A percentile compares a stretch with the other conserved stretches of the same genome.
phyloP scores from a whole-genome alignment of 169 alveolate genomes.

The Plasmodium fragile region DNA sequence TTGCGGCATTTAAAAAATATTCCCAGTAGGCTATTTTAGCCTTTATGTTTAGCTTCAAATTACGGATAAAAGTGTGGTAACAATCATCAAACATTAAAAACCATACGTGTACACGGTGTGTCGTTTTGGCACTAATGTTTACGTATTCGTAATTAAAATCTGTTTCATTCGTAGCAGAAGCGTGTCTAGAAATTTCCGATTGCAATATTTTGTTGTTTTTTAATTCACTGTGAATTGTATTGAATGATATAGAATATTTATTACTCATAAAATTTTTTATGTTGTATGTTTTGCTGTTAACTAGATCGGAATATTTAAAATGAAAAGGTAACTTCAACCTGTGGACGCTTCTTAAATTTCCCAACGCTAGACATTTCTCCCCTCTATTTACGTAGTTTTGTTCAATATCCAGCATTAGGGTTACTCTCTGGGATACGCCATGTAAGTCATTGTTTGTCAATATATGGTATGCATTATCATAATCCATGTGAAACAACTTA shows the following conservation, averaged over 20 bases:
- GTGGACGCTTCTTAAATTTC: constrained; percentile 47
- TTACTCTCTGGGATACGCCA: constrained; percentile 44
- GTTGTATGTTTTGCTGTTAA: constrained; percentile 64
- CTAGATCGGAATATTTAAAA: constrained; percentile 57
- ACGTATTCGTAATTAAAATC: constrained; percentile 33
- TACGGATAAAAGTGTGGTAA: constrained; percentile 42
- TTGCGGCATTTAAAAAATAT: constrained; percentile 39
- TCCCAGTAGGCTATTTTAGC: constrained; percentile 73
- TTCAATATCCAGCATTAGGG: constrained; percentile 65
- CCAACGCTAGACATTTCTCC: constrained; percentile 59
- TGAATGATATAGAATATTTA: constrained; percentile 42
- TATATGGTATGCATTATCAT: constrained; percentile 67
- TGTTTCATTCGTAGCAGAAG: constrained; percentile 18
- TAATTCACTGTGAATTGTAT: constrained; percentile 25
- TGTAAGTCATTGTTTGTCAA: constrained; percentile 25
- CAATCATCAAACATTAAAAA: constrained; percentile 70
- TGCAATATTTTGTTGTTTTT: constrained; percentile 47
- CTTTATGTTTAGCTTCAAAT: constrained; percentile 65
- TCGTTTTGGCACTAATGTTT: constrained; percentile 55
- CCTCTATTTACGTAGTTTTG: constrained; percentile 48
- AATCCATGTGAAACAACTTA: constrained; percentile 56
- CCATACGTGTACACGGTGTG: constrained; percentile 75
- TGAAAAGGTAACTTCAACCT: constrained; percentile 42
- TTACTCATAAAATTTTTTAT: constrained; percentile 46
- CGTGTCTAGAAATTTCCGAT: constrained; percentile 27